Base-by-base conservation (phyloP, 495 filamentous ascomycete species). In the Apodospora peruviana region DNA sequence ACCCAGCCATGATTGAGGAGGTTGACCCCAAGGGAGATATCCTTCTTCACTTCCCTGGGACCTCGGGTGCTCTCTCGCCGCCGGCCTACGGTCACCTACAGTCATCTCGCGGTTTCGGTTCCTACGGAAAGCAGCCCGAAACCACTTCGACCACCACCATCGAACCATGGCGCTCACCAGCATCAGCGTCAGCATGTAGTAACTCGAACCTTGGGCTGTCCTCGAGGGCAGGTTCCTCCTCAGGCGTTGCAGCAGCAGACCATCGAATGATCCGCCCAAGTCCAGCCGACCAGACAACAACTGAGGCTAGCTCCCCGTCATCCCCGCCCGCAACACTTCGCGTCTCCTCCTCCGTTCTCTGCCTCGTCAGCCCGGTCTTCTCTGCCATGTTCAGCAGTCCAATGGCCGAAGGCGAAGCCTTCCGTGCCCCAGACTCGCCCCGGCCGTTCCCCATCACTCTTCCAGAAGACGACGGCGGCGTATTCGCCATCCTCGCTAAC, bases 331-430 rank as follows among this genome's bases (percentile, higher is more conserved):
- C 17, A 45, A 38, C 45, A n/a, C 53, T 56, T 22, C 53, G 20
- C 8, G 53, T 56, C 22, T 56, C 53, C 2, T 51, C 48, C 17
- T 38, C 48, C 10, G 44, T 56, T 4, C 53, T 56, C 17, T 48
- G 48, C 29, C 53, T 56, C 44, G 44, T 43, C 40, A 48, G 44
- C 20, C 48, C 44, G 16, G 53, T 56, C 39, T 51, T 56, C 48
- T 25, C 44, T 12, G 25, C 43, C n/a, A 51, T 56, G 48, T 35
- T 56, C 35, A 29, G 21, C 20, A 24, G 48, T 3, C 29, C 24
- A 34, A 51, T 56, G 48, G 32, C 53, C 24, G 53, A 56, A 41
- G 53, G 21, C 22, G 17, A 24, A 5, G 53, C 44, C 18, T 56
- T 56, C 44, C 48, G 43, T 4, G 53, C 53, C n/a, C 27, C 35